Base-by-base conservation (phyloP, 1,284 basidiomycete genomes). In the Boletus sp. region DNA sequence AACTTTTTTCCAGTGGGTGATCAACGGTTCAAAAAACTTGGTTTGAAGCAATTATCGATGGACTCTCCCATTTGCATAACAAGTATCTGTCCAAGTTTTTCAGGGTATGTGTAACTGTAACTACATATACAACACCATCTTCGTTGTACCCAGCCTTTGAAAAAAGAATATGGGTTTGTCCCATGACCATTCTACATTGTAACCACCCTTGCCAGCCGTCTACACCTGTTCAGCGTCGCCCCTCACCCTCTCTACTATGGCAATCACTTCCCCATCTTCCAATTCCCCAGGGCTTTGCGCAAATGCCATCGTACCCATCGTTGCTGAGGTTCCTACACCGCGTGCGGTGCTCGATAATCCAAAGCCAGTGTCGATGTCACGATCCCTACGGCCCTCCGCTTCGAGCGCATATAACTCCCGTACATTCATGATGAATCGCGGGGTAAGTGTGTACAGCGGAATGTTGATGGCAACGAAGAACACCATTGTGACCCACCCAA, bases 321-420 rank as follows among this genome's bases (percentile, higher is more conserved):
- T 52, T 10, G 38, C n/a, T 27, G 38, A 23, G 16, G 28, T n/a
- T 5, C 47, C 47, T 8, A 28, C 28, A 13, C 38, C 40, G 21
- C 21, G n/a, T 14, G 28, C 23, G 10, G 11, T 43, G 2, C 16
- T 13, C 14, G 40, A 44, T 40, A 44, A 13, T 8, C 55, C 55
- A 31, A 56, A 56, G 5, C 55, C 55, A 33, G 47, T 43, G 19
- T 56, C 55, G 14, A 56, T 33, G 28, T 51, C 48, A 33, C 23
- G 10, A 19, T 40, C n/a, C 6, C 19, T 4, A 38, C 33, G 21
- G 9, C 55, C 55, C 17, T 43, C 9, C 16, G 19, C 4, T 23
- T 50, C 51, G 10, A n/a, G 31, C 16, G 17, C n/a, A 28, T 46
- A 30, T 19, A 54, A 10, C 28, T 54, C 50, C 27, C 56, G 51